Evolutionary conservation across 805 yeast species (phyloP).

Genomic region (Pichia gijzeniarum): DNA sequence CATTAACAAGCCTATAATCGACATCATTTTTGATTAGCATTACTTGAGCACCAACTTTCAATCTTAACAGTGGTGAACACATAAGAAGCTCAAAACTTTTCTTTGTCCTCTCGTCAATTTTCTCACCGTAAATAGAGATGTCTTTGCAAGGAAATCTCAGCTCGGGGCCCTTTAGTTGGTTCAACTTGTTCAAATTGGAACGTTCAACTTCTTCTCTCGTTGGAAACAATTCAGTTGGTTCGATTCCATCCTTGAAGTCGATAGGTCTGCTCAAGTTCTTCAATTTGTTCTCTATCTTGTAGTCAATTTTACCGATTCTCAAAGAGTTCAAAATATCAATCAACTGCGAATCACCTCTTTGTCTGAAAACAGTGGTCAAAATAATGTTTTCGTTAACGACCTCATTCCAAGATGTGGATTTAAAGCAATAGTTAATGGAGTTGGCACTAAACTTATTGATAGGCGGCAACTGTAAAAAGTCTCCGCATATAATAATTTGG

Average conservation of each 20-base stretch:
- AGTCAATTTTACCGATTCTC: constrained; percentile 61
- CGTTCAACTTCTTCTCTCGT: constrained; percentile 78
- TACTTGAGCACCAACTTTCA: constrained; percentile 88
- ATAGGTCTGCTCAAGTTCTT: constrained; percentile 50
- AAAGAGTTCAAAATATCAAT: constrained; percentile 75
- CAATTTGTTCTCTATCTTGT: constrained; percentile 44
- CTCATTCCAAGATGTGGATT: constrained; percentile 61
- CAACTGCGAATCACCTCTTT: constrained; percentile 69
- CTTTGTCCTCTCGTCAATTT: constrained; percentile 11
- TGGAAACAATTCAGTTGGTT: constrained; percentile 85
- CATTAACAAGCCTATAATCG: constrained; percentile 77
- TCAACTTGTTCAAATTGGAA: constrained; percentile 56
- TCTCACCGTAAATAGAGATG: constrained; percentile 6
- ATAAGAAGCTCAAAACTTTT: constrained; percentile 41
- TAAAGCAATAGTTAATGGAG: constrained; percentile 59
- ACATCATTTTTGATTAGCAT: constrained; percentile 75
- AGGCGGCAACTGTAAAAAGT: constrained; percentile 85
- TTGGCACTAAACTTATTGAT: constrained; percentile 43
- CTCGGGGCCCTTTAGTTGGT: constrained; percentile 41
- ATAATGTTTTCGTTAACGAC: constrained; percentile 61
- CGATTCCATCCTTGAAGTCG: constrained; percentile 62
- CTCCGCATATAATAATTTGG: constrained; percentile 72
- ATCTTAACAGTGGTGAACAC: constrained; percentile 56
- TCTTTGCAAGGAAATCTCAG: constrained; percentile 43
- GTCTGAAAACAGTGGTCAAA: constrained; percentile 80